Base-by-base conservation (phyloP, 768 basidiomycete species). In the Lactarius sanguifluus region DNA sequence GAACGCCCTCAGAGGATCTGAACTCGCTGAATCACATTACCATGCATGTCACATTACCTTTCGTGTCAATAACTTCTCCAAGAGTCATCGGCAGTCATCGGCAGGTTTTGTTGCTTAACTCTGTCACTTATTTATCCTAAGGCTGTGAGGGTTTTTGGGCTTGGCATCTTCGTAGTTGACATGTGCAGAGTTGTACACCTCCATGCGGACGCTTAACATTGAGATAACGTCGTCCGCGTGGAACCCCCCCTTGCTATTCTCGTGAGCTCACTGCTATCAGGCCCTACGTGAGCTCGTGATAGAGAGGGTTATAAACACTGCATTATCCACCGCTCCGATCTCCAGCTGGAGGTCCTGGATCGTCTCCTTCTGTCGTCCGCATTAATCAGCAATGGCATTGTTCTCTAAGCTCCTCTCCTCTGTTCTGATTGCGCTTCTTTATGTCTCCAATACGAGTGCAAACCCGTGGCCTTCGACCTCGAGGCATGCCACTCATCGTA, bases 401-500 rank as follows among this genome's bases (percentile, higher is more conserved):
- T 71, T 70, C 30, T 38, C 40, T 28, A 67, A 65, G 65, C 70
- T 74, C 56, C 59, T 72, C 64, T 59, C 68, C 36, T 71, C 70
- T 23, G 68, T 73, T 50, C n/a, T 70, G 23, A 61, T 73, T 34
- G 74, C 73, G 1, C 57, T 74, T 45, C 23, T 70, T 50, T 72
- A 64, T 57, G 70, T 71, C 18, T 66, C 73, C 12, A 16, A 61
- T 13, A 65, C 62, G 5, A 15, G 59, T 25, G 73, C 74, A 5
- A 71, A 67, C 8, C 74, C 74, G 15, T 72, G 61, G 58, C 36
- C 62, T n/a, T 20, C 64, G 32, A 59, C 59, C 41, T 10, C 62
- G 64, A 73, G 69, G 71, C 71, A 72, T 64, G 68, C 68, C n/a
- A 74, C 71, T 30, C 69, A 71, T 64, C 69, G 70, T 25, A 59